These are phyloP conservation scores for Bipolaris cookei DNA, from an alignment of 2,329 filamentous ascomycete species.

Conservation along the genomic window DNA sequence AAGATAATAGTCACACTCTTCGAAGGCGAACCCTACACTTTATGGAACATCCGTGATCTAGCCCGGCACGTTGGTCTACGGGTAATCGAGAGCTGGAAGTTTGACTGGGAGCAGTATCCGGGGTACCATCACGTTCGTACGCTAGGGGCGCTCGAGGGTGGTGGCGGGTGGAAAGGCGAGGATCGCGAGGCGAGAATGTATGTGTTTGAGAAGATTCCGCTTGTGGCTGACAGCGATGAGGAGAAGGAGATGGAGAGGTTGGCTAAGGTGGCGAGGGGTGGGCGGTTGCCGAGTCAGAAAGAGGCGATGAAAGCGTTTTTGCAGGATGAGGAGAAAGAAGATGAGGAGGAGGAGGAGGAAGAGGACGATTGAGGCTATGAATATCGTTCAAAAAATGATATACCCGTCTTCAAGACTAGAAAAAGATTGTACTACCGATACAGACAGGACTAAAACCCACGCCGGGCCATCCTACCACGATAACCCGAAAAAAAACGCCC, in stretches of 20 bases:
- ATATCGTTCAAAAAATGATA: background rate
- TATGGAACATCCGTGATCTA: conserved; percentile 93
- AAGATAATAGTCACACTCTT: conserved; percentile 84
- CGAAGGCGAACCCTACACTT: conserved; percentile 89
- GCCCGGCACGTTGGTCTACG: conserved; percentile 76
- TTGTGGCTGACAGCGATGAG: conserved; percentile 33
- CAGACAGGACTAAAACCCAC: background rate
- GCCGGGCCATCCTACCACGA: background rate
- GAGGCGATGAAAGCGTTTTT: conserved; percentile 20
- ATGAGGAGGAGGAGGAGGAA: background rate
- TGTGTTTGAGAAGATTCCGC: conserved; percentile 52
- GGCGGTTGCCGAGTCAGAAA: conserved; percentile 13
- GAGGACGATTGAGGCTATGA: background rate
- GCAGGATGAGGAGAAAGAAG: conserved; percentile 24
- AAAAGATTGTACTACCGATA: background rate
- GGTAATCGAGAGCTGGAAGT: conserved; percentile 73
- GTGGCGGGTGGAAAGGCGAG: conserved; percentile 58
- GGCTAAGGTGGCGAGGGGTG: conserved; percentile 23
- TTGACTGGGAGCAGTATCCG: conserved; percentile 70
- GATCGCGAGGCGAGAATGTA: conserved; percentile 55
- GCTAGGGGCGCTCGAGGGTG: conserved; percentile 62
- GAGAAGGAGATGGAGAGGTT: conserved; percentile 27
- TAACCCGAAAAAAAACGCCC: conserved; percentile 1
- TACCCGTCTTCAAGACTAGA: background rate
- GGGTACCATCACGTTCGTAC: conserved; percentile 78